phyloP scores from a whole-genome alignment of 164 flowering plant species.

The Litsea cubeba region DNA sequence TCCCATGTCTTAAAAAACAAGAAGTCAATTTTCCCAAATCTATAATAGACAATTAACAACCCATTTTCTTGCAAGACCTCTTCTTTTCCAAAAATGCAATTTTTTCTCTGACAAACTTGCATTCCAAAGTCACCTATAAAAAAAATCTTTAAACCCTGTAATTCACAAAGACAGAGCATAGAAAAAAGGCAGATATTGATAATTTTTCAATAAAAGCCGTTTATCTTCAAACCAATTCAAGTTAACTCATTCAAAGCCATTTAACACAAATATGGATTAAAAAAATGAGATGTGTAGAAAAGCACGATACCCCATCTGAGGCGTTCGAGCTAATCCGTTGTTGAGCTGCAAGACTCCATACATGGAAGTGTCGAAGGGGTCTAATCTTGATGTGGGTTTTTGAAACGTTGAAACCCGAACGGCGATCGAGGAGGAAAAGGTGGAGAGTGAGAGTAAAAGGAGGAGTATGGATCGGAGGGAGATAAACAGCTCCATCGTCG shows the following conservation, averaged over 20 bases:
- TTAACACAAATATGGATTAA: no score
- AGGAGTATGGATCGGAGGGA: neutral
- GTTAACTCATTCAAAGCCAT: no score
- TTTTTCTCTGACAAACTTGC: no score
- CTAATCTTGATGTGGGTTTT: constrained; percentile 19
- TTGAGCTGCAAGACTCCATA: constrained; percentile 65
- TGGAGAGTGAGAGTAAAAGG: constrained; percentile 12
- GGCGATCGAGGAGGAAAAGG: constrained; percentile 15
- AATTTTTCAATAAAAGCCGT: no score
- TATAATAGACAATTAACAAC: neutral
- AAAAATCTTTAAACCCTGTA: no score
- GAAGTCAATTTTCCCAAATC: no score
- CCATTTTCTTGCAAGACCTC: neutral
- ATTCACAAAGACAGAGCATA: no score
- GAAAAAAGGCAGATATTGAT: no score
- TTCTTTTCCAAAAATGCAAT: neutral
- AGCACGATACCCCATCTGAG: constrained; percentile 78
- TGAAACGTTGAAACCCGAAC: constrained; percentile 19
- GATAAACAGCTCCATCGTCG: neutral
- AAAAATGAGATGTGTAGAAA: no score
- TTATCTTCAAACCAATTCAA: no score
- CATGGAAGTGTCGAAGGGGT: constrained; percentile 56
- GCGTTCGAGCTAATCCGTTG: constrained; percentile 72
- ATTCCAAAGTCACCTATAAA: no score
- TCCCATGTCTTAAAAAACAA: neutral